These are phyloP conservation scores for Trichoderma erinaceum DNA, from an alignment of 495 filamentous ascomycete species.

Conservation along the genomic window DNA sequence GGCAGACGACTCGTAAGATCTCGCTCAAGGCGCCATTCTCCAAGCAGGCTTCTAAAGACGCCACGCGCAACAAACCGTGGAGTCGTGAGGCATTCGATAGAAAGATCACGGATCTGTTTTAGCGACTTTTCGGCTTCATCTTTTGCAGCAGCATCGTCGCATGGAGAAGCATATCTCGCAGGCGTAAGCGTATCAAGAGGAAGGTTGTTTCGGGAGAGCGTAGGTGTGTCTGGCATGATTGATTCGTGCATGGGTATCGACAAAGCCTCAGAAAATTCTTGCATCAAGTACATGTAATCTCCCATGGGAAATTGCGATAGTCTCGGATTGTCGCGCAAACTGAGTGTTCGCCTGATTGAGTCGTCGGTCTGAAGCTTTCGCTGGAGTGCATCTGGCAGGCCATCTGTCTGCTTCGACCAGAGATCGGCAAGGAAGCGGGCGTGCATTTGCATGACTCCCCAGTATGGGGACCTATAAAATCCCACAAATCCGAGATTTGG, in stretches of 20 bases:
- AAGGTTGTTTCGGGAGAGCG: slow-evolving; percentile 30
- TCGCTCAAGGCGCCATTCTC: slow-evolving; percentile 58
- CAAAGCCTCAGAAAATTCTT: slow-evolving; percentile 56
- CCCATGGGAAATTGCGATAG: slow-evolving; percentile 71
- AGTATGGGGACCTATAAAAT: slow-evolving; percentile 81
- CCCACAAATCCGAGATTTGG: slow-evolving; percentile 73
- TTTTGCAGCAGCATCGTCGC: slow-evolving; percentile 18
- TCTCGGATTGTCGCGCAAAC: slow-evolving; percentile 34
- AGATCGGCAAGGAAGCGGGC: slow-evolving; percentile 55
- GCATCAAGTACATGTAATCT: slow-evolving; percentile 75
- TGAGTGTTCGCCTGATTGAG: slow-evolving; percentile 38
- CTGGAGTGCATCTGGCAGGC: slow-evolving; percentile 7
- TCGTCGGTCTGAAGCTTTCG: slow-evolving; percentile 25
- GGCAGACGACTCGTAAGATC: slow-evolving; percentile 39
- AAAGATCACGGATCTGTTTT: slow-evolving; percentile 28
- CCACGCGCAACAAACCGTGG: slow-evolving; percentile 51
- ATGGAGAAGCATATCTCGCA: slow-evolving; percentile 32
- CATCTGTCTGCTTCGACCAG: slow-evolving; percentile 30
- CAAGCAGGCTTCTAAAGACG: slow-evolving; percentile 68
- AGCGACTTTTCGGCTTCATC: slow-evolving; percentile 27
- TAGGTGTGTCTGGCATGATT: slow-evolving; percentile 22
- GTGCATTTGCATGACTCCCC: slow-evolving; percentile 85
- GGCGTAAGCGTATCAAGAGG: slow-evolving; percentile 42
- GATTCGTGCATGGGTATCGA: slow-evolving; percentile 32
- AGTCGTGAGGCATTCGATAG: slow-evolving; percentile 29